phyloP scores from a whole-genome alignment of 2,329 filamentous ascomycete species.

The Neofusicoccum ribis region DNA sequence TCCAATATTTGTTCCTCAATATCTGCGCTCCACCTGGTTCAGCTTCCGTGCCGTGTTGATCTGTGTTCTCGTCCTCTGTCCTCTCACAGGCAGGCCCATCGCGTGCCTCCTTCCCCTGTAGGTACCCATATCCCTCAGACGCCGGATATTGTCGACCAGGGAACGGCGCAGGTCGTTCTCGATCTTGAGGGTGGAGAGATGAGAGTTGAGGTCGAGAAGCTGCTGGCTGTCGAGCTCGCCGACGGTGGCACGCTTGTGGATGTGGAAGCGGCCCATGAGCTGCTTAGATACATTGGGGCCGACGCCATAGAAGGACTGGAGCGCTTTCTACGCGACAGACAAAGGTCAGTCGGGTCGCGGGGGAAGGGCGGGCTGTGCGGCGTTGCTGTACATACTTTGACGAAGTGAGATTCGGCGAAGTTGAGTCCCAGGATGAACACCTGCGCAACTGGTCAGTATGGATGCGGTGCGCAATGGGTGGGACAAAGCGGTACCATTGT shows the following conservation, averaged over 20 bases:
- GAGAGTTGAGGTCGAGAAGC: conserved; percentile 77
- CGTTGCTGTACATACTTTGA: conserved; percentile 65
- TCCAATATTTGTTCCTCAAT: conserved; percentile 22
- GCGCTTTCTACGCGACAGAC: conserved; percentile 57
- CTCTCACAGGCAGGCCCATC: conserved; percentile 86
- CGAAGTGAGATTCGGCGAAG: conserved; percentile 79
- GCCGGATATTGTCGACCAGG: conserved; percentile 79
- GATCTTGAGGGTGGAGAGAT: conserved; percentile 88
- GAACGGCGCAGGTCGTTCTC: conserved; percentile 82
- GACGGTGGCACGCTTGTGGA: conserved; percentile 80
- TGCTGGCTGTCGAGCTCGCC: conserved; percentile 74
- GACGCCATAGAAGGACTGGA: conserved; percentile 84
- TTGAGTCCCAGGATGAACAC: conserved; percentile 84
- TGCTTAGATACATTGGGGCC: conserved; percentile 68
- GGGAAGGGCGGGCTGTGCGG: conserved; percentile 15
- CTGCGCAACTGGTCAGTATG: conserved; percentile 43
- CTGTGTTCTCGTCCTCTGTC: conserved; percentile 83
- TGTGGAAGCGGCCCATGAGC: conserved; percentile 85
- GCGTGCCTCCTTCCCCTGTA: conserved; percentile 90
- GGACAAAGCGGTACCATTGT: not conserved
- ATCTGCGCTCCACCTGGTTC: conserved; percentile 59
- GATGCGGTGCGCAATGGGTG: not conserved
- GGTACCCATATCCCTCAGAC: conserved; percentile 85
- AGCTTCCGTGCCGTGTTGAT: conserved; percentile 60
- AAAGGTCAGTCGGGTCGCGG: not conserved